Evolutionary conservation across 1,284 basidiomycete genomes (phyloP), one percentile per base, ranked within the genome.

Genomic region (Pseudomicrostroma phylloplanum): DNA sequence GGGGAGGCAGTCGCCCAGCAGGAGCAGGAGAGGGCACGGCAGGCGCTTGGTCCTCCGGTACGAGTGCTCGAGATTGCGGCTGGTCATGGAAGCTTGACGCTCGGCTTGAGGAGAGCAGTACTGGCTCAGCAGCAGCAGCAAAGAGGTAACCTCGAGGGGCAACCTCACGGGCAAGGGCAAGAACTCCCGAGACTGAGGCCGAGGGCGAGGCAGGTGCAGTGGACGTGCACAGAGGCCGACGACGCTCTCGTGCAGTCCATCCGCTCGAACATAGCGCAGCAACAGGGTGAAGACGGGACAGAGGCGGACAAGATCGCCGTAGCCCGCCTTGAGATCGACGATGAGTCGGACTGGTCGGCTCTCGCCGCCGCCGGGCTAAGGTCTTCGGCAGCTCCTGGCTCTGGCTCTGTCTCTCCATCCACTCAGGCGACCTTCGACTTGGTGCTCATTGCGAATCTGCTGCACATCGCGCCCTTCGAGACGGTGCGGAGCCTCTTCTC

Each of bases 361-460:
- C 30, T 36, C 30, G 9, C 30, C 3, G 30, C 4, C 30, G 30
- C 30, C 30, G 30, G 9, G 30, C 30, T 4, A 9, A 9, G 30
- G 30, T 36, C 30, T 36, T 9, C 30, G 3, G 3, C 30, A 4
- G 30, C 30, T 36, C 30, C 30, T 36, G 30, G 4, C 9, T 9
- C 30, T 36, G 30, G 4, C 30, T 3, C 30, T 36, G 30, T 9
- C 30, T 36, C 30, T 36, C n/a, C n/a, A 9, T 36, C 17, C 43
- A 21, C 17, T 48, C 51, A 26, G 48, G 48, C 13, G 9, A 13
- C 7, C 3, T 25, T 54, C 51, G 46, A 48, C 46, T 48, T 48
- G 46, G 51, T 54, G 51, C 19, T 54, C 51, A 54, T 54, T 6
- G 51, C 51, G 6, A 54, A 54, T 13, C 51, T 54, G 51, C 51